A percentile compares a stretch with the other conserved stretches of the same genome.
phyloP scores from a whole-genome alignment of 2,329 filamentous ascomycete genomes.

The Nigrospora osmanthi region DNA sequence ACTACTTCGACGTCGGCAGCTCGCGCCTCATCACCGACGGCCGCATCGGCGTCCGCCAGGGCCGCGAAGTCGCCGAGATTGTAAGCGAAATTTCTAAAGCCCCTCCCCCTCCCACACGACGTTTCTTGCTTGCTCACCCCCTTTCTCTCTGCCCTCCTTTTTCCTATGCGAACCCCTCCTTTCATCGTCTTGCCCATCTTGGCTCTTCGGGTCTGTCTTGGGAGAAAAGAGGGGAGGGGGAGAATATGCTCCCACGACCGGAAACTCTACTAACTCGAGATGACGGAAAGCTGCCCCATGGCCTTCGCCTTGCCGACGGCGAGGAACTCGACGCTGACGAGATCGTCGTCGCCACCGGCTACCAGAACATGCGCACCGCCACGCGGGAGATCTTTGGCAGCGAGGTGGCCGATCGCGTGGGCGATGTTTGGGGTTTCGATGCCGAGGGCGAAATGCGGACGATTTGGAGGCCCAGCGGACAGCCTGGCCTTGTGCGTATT shows the following conservation, averaged over 20 bases:
- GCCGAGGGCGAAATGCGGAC: slow-evolving; percentile 45
- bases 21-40: slow-evolving; percentile 22
- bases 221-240: too few species aligned
- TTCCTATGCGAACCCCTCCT: too few species aligned
- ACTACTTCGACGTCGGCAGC: slow-evolving; percentile 30
- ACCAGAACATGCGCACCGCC: slow-evolving; percentile 45
- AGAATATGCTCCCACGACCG: too few species aligned
- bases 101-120: too few species aligned
- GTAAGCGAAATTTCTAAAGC: too few species aligned
- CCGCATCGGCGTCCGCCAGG: slow-evolving; percentile 55
- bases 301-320: slow-evolving; percentile 33
- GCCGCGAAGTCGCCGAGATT: slow-evolving; percentile 22
- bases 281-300: slow-evolving; percentile 15
- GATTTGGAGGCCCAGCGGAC: slow-evolving; percentile 53
- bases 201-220: too few species aligned
- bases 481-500: slow-evolving; percentile 40
- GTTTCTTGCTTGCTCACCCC: too few species aligned
- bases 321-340: slow-evolving; percentile 39
- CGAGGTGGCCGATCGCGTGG: slow-evolving; percentile 37
- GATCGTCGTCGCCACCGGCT: slow-evolving; percentile 40
- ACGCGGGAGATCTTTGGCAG: slow-evolving; percentile 41
- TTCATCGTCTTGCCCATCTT: too few species aligned
- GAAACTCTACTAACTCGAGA: too few species aligned
- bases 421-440: slow-evolving; percentile 41
- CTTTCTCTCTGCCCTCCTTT: too few species aligned